Evolutionary conservation across 495 filamentous ascomycete species (phyloP).

Genomic region (Astrothelium macrocarpum): DNA sequence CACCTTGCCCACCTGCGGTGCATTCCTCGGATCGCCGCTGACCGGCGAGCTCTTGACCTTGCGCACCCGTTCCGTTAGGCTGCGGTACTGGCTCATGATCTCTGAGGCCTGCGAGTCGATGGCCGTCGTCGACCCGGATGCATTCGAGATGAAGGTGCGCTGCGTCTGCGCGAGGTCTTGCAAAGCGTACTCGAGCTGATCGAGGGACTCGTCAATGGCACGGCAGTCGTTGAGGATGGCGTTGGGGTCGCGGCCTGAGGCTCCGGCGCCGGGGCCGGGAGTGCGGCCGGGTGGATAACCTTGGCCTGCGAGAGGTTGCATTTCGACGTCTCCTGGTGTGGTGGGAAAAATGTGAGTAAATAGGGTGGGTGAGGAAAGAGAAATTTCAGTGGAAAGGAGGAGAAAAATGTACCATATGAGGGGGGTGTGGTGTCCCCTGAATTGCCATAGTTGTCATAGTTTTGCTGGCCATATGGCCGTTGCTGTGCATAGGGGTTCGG

Average conservation of each 20-base stretch:
- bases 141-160: conserved; percentile 45
- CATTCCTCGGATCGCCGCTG: conserved; percentile 56
- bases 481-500: conserved; percentile 43
- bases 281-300: conserved; percentile 11
- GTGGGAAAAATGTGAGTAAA: background rate
- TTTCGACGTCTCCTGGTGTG: conserved; percentile 28
- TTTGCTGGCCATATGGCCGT: conserved; percentile 26
- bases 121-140: conserved; percentile 45
- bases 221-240: conserved; percentile 74
- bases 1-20: conserved; percentile 65
- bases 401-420: conserved; percentile 19
- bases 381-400: background rate
- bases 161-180: conserved; percentile 50
- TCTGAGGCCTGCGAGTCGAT: conserved; percentile 53
- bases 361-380: background rate
- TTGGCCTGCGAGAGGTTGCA: conserved; percentile 28
- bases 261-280: conserved; percentile 8
- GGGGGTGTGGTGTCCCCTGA: conserved; percentile 24
- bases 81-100: conserved; percentile 71
- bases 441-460: conserved; percentile 24
- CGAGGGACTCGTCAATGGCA: conserved; percentile 65
- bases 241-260: conserved; percentile 41
- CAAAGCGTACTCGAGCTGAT: conserved; percentile 59
- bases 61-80: conserved; percentile 63
- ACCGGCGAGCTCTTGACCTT: conserved; percentile 71